These are phyloP conservation scores for Globisporangium rhizosaccharum DNA, from an alignment of 352 stramenopile species.

Conservation along the genomic window DNA sequence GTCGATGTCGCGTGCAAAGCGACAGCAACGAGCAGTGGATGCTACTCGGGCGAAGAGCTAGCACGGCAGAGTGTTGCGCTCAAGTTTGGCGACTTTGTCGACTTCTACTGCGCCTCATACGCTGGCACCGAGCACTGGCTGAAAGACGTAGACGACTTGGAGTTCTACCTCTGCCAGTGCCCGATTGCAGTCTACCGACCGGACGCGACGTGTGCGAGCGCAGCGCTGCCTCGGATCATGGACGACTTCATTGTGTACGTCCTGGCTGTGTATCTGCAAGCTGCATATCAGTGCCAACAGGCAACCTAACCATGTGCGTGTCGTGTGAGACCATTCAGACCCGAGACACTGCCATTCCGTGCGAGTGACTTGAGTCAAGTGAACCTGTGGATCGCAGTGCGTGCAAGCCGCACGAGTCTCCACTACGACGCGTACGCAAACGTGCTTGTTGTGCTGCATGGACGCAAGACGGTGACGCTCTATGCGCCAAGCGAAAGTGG, in stretches of 20 bases:
- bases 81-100: constrained; percentile 81
- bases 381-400: constrained; percentile 81
- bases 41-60: constrained; percentile 57
- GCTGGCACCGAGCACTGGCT: constrained; percentile 54
- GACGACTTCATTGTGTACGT: constrained; percentile 54
- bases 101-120: constrained; percentile 52
- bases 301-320: neutral
- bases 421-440: constrained; percentile 86
- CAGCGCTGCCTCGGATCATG: constrained; percentile 50
- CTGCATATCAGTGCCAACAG: too few species aligned
- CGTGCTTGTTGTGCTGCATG: constrained; percentile 63
- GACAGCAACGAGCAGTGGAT: constrained; percentile 8
- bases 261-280: neutral
- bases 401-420: constrained; percentile 48
- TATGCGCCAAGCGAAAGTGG: constrained; percentile 56
- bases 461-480: constrained; percentile 63
- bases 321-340: constrained; percentile 18
- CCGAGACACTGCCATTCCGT: constrained; percentile 26
- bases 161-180: constrained; percentile 83
- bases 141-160: constrained; percentile 53
- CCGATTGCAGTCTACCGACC: constrained; percentile 55
- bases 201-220: constrained; percentile 32
- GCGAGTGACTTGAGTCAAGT: constrained; percentile 48
- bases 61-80: constrained; percentile 63
- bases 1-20: constrained; percentile 79